Evolutionary conservation across 225 moss, liverwort and hornwort genomes (phyloP), one percentile per base, ranked within the genome.

Genomic region (Thuidium tamariscinum): DNA sequence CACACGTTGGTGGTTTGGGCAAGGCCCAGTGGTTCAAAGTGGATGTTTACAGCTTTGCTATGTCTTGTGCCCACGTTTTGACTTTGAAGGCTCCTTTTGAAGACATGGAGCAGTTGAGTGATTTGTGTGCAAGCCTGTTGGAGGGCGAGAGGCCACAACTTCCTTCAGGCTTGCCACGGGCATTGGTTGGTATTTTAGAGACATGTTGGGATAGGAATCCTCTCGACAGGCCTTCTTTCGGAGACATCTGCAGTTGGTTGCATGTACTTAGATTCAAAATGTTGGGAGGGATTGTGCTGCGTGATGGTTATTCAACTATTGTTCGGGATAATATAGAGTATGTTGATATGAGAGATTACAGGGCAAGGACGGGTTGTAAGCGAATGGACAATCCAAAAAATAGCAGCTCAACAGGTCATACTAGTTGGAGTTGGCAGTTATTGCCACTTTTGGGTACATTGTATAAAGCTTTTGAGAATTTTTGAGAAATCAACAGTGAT

Each of bases 171-270:
- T 51, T 75, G n/a, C 75, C 9, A 9, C 0, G 1, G n/a, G 0
- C 0, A 13, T n/a, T 75, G 52, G 9, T n/a, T 75, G 1, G 0
- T 21, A 8, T 75, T 75, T 9, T 52, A 23, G 0, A 0, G 5
- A 23, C 3, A 15, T 75, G 75, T n/a, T 75, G 52, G 75, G 5
- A 52, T 75, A 9, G 0, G 23, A 9, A 34, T n/a, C 52, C 23
- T 52, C 20, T 2, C 0, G 0, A 1, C 8, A 75, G 75, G 9
- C 75, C 75, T 75, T 1, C n/a, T 52, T 52, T 75, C 30, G 1
- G 0, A 3, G 0, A 22, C 21, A 51, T 75, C 0, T n/a, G 5
- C 1, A 9, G n/a, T n/a, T n/a, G n/a, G n/a, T n/a, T n/a, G n/a
- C n/a, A n/a, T n/a, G n/a, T n/a, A n/a, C n/a, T n/a, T n/a, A n/a